phyloP scores from a whole-genome alignment of 495 filamentous ascomycete species.

The Daldinia childiae region DNA sequence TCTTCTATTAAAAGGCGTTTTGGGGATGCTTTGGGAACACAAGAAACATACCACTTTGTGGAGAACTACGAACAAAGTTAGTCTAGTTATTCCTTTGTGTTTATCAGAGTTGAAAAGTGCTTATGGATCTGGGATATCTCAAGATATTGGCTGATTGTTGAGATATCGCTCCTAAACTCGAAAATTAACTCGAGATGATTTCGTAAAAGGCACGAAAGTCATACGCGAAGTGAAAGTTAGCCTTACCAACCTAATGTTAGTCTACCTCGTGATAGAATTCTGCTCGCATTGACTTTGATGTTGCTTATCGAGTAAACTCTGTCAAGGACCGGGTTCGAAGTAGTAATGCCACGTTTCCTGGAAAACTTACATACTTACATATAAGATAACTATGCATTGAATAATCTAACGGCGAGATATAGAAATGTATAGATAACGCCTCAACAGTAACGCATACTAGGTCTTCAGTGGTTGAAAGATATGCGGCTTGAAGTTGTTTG shows the following conservation, averaged over 20 bases:
- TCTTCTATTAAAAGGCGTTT: slow-evolving; percentile 9
- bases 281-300: slow-evolving; percentile 17
- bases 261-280: slow-evolving; percentile 31
- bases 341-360: slow-evolving; percentile 21
- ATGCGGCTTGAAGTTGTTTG: slow-evolving; percentile 17
- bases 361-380: neutral
- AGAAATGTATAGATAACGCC: neutral
- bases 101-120: neutral
- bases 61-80: neutral
- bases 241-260: neutral
- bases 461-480: neutral
- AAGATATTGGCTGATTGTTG: neutral
- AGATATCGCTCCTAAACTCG: slow-evolving; percentile 16
- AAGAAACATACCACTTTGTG: slow-evolving; percentile 7
- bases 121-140: neutral
- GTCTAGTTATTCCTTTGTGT: neutral
- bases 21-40: neutral
- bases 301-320: slow-evolving; percentile 28
- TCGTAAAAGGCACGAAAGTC: neutral
- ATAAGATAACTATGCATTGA: neutral
- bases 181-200: slow-evolving; percentile 8
- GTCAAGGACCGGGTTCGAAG: slow-evolving; percentile 7
- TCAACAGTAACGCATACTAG: slow-evolving; percentile 4
- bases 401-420: neutral
- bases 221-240: slow-evolving; percentile 2